Conservation (phyloP, 2,329 filamentous ascomycete species). For the Aspergillus sp. region DNA sequence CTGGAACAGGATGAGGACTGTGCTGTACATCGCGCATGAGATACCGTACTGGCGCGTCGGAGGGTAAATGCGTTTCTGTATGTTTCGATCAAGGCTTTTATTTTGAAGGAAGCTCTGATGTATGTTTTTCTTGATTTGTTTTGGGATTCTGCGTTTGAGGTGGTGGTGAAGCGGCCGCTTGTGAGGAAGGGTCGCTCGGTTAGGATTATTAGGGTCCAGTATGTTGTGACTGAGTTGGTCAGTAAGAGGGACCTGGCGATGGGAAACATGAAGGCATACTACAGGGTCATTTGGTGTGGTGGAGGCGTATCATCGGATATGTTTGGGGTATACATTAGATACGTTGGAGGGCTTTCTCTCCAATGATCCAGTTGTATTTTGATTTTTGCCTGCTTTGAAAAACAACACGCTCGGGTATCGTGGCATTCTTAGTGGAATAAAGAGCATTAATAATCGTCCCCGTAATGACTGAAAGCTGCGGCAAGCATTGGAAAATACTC, state of each 20-base stretch:
- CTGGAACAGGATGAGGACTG: conserved; percentile 11
- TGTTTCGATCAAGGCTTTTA: conserved; percentile 7
- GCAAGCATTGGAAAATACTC: conserved; percentile 5
- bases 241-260: neutral
- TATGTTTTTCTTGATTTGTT: conserved; percentile 3
- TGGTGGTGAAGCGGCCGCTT: conserved; percentile 9
- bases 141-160: neutral
- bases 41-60: conserved; percentile 10
- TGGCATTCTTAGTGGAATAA: neutral
- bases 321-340: conserved; percentile 4
- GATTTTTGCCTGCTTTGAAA: neutral
- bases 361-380: conserved; percentile 4
- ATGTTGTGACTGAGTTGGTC: conserved; percentile 5
- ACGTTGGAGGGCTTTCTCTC: neutral
- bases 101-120: conserved; percentile 6
- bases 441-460: conserved; percentile 6
- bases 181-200: conserved; percentile 8
- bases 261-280: conserved; percentile 5
- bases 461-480: conserved; percentile 9
- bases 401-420: neutral
- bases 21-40: conserved; percentile 13
- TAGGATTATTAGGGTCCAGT: conserved; percentile 7
- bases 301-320: conserved; percentile 1
- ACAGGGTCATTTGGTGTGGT: conserved; percentile 10
- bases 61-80: conserved; percentile 13